Conservation (phyloP, 257 asterid species). For the Nicotiana otophora region DNA sequence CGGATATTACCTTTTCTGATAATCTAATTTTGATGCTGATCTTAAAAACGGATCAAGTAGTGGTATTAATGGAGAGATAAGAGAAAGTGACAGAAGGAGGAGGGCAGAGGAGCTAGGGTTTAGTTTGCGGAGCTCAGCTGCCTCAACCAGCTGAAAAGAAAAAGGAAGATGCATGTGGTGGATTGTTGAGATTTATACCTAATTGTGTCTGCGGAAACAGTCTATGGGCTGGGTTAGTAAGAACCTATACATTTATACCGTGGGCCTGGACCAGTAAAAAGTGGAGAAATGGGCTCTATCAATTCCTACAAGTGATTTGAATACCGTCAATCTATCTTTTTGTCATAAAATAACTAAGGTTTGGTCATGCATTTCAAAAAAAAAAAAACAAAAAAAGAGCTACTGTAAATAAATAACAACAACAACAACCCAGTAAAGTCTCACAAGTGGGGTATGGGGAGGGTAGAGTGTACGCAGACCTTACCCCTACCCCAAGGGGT, state of each 20-base stretch:
- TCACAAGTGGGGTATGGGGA: too few species aligned
- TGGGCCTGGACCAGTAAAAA: background rate
- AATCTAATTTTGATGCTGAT: background rate
- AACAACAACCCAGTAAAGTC: too few species aligned
- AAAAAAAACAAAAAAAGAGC: too few species aligned
- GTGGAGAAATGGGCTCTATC: background rate
- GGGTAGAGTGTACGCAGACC: too few species aligned
- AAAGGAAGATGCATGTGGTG: background rate
- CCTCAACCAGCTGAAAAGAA: background rate
- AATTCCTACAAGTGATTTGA: background rate
- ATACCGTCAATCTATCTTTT: too few species aligned
- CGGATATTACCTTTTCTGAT: background rate
- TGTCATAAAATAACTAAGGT: too few species aligned
- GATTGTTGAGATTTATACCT: background rate
- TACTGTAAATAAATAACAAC: too few species aligned
- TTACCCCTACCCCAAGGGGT: too few species aligned
- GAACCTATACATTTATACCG: background rate
- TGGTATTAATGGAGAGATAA: background rate
- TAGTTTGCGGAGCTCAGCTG: background rate
- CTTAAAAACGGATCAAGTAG: background rate
- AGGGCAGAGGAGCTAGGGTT: conserved; percentile 7
- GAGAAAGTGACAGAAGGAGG: background rate
- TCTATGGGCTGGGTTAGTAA: conserved; percentile 1
- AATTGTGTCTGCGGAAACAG: background rate
- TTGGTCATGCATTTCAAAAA: too few species aligned